Conservation (phyloP, 352 stramenopile species). For the Globisporangium nunn region DNA sequence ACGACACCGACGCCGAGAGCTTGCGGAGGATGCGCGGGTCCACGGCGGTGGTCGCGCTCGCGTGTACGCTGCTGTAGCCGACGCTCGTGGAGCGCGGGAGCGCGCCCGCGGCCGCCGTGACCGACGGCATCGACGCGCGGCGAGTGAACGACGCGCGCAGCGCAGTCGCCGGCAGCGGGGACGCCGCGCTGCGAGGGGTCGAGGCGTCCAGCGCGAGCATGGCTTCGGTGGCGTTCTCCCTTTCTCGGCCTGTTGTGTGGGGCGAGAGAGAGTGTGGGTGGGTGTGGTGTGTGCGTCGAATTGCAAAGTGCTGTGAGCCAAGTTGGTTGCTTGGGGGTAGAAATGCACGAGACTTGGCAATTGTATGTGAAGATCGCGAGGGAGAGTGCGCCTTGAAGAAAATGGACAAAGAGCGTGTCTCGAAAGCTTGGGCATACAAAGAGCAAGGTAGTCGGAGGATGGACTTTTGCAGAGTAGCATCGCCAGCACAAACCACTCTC, state of each 20-base stretch:
- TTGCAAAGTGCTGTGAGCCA: not conserved
- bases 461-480: not conserved
- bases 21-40: conserved; percentile 81
- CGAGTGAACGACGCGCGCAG: conserved; percentile 11
- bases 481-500: not conserved
- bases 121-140: conserved; percentile 10
- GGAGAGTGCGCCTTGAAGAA: not conserved
- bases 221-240: not conserved
- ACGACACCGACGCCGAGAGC: conserved; percentile 66
- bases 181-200: not conserved
- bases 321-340: not conserved
- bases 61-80: not conserved
- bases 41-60: conserved; percentile 24
- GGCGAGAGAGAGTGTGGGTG: not conserved
- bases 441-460: not conserved
- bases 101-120: not conserved
- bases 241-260: not conserved
- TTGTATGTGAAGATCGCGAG: not conserved
- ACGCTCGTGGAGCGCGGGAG: conserved; percentile 5
- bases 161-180: conserved; percentile 1
- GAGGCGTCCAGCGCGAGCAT: conserved; percentile 5
- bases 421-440: not conserved
- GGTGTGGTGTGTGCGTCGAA: not conserved
- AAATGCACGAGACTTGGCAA: not conserved
- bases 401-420: not conserved